phyloP scores from a whole-genome alignment of 352 stramenopile species.

The Hyaloperonospora brassicae region DNA sequence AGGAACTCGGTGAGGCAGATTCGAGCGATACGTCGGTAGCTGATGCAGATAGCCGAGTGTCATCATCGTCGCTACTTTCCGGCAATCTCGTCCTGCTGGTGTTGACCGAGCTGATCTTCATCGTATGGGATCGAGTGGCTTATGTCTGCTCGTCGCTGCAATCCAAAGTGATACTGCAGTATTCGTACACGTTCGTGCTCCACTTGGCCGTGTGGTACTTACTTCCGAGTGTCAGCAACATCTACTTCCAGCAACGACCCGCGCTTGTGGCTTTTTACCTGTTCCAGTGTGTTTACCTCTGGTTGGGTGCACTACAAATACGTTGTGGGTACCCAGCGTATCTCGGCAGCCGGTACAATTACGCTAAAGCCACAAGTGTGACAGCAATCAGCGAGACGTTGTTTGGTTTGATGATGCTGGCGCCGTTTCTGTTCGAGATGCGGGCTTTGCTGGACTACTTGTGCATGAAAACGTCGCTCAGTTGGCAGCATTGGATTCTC shows the following conservation, averaged over 20 bases:
- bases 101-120: conserved; percentile 67
- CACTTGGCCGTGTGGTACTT: conserved; percentile 73
- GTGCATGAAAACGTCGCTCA: conserved; percentile 79
- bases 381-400: conserved; percentile 48
- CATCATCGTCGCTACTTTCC: conserved; percentile 69
- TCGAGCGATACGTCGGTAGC: conserved; percentile 27
- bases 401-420: conserved; percentile 70
- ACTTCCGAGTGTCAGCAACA: conserved; percentile 61
- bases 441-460: conserved; percentile 79
- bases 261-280: conserved; percentile 74
- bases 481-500: conserved; percentile 72
- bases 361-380: conserved; percentile 40
- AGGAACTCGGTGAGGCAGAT: conserved; percentile 53
- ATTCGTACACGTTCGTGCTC: conserved; percentile 58
- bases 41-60: conserved; percentile 43
- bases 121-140: conserved; percentile 81
- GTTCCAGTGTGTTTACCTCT: conserved; percentile 72
- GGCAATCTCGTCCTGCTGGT: conserved; percentile 83
- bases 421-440: conserved; percentile 85
- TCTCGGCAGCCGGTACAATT: conserved; percentile 75
- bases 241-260: conserved; percentile 70
- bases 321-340: conserved; percentile 83
- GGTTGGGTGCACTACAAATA: conserved; percentile 69
- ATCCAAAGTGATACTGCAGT: conserved; percentile 74
- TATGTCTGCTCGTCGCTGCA: conserved; percentile 68